phyloP scores from a whole-genome alignment of 768 basidiomycete species.

The Russula sp. region DNA sequence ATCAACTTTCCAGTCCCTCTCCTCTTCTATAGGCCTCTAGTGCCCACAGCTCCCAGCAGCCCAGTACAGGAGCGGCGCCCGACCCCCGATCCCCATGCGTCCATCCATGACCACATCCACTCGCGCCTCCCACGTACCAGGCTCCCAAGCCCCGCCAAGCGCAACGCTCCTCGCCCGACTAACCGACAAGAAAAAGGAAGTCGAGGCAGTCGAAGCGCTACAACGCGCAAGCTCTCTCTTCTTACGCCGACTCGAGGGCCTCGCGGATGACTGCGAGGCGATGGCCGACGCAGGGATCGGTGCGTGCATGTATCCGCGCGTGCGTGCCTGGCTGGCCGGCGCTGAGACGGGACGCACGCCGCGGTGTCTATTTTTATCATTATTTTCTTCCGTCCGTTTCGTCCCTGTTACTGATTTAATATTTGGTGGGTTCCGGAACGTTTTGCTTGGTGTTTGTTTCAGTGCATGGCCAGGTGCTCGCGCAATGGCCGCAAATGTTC shows the following conservation, averaged over 20 bases:
- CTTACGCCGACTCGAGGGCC: conserved; percentile 61
- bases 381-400: background rate
- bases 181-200: conserved; percentile 78
- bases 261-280: conserved; percentile 68
- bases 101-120: conserved; percentile 3
- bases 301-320: conserved; percentile 32
- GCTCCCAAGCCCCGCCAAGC: conserved; percentile 39
- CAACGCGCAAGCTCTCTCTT: conserved; percentile 62
- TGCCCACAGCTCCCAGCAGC: too few relatives aligned
- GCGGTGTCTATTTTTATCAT: background rate
- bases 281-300: conserved; percentile 78
- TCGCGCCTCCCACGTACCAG: conserved; percentile 51
- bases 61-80: background rate
- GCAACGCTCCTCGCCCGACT: conserved; percentile 55
- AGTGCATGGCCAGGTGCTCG: conserved; percentile 77
- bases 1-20: too few relatives aligned
- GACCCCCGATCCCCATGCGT: conserved; percentile 4
- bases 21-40: too few relatives aligned
- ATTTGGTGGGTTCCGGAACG: background rate
- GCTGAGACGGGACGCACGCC: too few relatives aligned
- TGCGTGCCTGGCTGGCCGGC: too few relatives aligned
- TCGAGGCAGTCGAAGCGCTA: conserved; percentile 68
- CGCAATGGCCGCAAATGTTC: conserved; percentile 84
- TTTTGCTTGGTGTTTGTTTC: background rate
- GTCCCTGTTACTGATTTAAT: background rate